Conservation (phyloP, 805 yeast species). For the Lachancea dasiensis region DNA sequence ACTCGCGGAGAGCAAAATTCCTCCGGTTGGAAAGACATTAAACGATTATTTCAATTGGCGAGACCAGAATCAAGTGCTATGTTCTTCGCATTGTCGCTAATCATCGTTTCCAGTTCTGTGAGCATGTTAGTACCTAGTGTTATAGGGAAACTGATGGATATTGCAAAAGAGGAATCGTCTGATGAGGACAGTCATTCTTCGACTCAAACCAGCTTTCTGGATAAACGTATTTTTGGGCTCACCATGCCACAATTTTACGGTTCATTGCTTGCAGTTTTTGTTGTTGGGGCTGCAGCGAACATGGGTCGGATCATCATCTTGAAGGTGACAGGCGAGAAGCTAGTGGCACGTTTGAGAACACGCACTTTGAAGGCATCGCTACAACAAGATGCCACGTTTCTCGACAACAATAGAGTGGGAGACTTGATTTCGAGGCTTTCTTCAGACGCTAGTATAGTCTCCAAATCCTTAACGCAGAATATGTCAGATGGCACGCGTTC, state of each 20-base stretch:
- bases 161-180: constrained; percentile 37
- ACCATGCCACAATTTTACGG: constrained; percentile 58
- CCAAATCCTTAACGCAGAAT: constrained; percentile 81
- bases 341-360: constrained; percentile 79
- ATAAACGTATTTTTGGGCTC: constrained; percentile 48
- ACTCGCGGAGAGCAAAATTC: constrained; percentile 28
- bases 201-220: constrained; percentile 10
- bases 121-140: constrained; percentile 76
- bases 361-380: constrained; percentile 70
- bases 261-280: constrained; percentile 55
- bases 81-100: constrained; percentile 54
- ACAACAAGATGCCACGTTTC: constrained; percentile 81
- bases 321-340: constrained; percentile 75
- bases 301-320: constrained; percentile 73
- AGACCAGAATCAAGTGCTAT: constrained; percentile 52
- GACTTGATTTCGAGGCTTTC: constrained; percentile 85
- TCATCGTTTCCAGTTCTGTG: constrained; percentile 68
- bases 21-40: constrained; percentile 32
- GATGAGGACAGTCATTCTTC: constrained; percentile 25
- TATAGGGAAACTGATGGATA: constrained; percentile 82
- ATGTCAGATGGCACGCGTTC: constrained; percentile 90
- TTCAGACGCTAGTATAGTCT: constrained; percentile 82
- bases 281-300: constrained; percentile 71
- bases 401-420: constrained; percentile 86
- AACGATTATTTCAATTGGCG: constrained; percentile 48